Conservation (phyloP, 768 basidiomycete genomes). For the Pleurotus citrinopileatus region DNA sequence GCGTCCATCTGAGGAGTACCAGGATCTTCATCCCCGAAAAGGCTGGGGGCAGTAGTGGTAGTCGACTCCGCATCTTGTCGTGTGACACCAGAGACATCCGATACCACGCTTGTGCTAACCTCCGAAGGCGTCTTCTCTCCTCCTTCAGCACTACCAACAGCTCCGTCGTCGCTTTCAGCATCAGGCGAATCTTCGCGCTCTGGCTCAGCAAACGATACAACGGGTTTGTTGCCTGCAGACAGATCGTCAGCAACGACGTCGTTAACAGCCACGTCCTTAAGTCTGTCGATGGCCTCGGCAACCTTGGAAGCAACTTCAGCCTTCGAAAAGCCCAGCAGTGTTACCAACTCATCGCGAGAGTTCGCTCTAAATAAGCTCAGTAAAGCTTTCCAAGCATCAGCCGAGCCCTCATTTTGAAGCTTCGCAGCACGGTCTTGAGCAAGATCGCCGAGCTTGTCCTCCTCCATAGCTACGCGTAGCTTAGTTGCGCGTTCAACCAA, state of each 20-base stretch:
- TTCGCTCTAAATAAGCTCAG: slow-evolving; percentile 84
- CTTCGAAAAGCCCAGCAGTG: slow-evolving; percentile 90
- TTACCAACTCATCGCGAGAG: slow-evolving; percentile 87
- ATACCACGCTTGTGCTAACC: slow-evolving; percentile 59
- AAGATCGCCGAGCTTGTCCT: slow-evolving; percentile 57
- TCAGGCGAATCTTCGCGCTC: slow-evolving; percentile 46
- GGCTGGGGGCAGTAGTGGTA: slow-evolving; percentile 79
- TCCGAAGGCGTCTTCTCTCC: slow-evolving; percentile 75
- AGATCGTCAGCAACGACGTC: slow-evolving; percentile 35
- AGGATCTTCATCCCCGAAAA: slow-evolving; percentile 79
- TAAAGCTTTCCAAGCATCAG: slow-evolving; percentile 81
- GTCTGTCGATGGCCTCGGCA: slow-evolving; percentile 74
- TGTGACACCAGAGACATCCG: slow-evolving; percentile 55
- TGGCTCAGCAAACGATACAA: slow-evolving; percentile 84
- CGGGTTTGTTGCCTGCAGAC: slow-evolving; percentile 48
- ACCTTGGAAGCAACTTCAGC: slow-evolving; percentile 77
- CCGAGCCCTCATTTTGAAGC: slow-evolving; percentile 35
- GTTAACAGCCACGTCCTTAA: slow-evolving; percentile 47
- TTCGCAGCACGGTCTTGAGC: slow-evolving; percentile 49
- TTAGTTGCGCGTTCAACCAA: slow-evolving; percentile 73
- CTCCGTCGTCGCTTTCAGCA: slow-evolving; percentile 34
- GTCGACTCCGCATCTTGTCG: slow-evolving; percentile 73
- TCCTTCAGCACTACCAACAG: slow-evolving; percentile 25
- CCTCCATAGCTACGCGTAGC: slow-evolving; percentile 61
- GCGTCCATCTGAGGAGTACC: slow-evolving; percentile 65